Conservation (phyloP, 805 yeast genomes). For the Hanseniaspora clermontiae region DNA sequence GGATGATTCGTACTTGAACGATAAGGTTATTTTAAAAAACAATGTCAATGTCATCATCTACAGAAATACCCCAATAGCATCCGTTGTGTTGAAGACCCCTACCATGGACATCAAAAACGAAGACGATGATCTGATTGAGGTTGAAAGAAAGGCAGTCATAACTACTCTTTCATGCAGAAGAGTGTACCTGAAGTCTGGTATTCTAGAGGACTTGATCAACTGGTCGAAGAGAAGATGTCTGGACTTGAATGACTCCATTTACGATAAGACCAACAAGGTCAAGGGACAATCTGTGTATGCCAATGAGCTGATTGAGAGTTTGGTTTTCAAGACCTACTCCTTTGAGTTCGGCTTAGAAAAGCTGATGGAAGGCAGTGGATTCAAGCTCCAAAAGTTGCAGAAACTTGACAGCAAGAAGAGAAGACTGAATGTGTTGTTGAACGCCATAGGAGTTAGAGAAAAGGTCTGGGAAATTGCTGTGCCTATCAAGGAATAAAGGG, state of each 20-base stretch:
- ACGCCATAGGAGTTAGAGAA: conserved; percentile 1
- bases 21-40: conserved; percentile 29
- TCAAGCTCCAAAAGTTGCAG: conserved; percentile 2
- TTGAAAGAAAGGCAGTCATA: conserved; percentile 39
- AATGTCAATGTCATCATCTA: conserved; percentile 48
- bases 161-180: conserved; percentile 52
- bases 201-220: conserved; percentile 48
- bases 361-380: conserved; percentile 6
- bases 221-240: conserved; percentile 45
- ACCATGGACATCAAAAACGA: conserved; percentile 24
- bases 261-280: conserved; percentile 2
- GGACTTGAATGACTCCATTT: conserved; percentile 16
- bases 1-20: conserved; percentile 19
- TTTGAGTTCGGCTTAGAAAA: conserved; percentile 10
- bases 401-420: conserved; percentile 6
- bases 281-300: conserved; percentile 5
- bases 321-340: conserved; percentile 9
- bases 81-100: conserved; percentile 30
- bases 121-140: conserved; percentile 32
- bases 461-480: conserved; percentile 12
- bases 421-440: not conserved
- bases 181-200: conserved; percentile 53
- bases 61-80: conserved; percentile 61
- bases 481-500: not conserved
- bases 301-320: not conserved